Evolutionary conservation across 1,284 basidiomycete genomes (phyloP), one percentile per base, ranked within the genome.

Genomic region (Cutaneotrichosporon cutaneum): DNA sequence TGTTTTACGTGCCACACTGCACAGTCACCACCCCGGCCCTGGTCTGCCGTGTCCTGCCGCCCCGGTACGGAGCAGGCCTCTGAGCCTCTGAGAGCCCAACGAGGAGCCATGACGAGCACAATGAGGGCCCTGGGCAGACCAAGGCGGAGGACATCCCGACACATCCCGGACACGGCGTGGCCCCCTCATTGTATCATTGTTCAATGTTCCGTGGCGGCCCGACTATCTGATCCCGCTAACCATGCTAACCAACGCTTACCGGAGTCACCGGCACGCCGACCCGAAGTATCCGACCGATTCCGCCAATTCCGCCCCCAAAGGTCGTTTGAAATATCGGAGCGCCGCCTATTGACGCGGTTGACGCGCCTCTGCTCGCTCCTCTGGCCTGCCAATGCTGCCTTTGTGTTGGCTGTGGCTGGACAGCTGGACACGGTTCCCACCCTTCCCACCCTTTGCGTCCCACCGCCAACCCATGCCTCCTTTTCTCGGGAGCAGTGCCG

Each of bases 261-360:
- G 45, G 45, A 48, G 22, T 48, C 22, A 27, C 26, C 26, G 22
- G 45, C 45, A 24, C 45, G 24, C 21, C 24, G 13, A 13, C 13
- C 45, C 24, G 13, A 24, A 3, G 7, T 48, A 48, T 27, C 45
- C 45, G 45, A 21, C 27, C 51, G 39, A 42, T 42, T 16, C 9
- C 9, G 36, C 13, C 36, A 13, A n/a, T n/a, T n/a, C n/a, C n/a
- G n/a, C n/a, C n/a, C n/a, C n/a, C n/a, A n/a, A n/a, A n/a, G n/a
- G n/a, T n/a, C 24, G 26, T 50, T 50, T n/a, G 47, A 50, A 50
- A 50, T 50, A 16, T 11, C 47, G 47, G 47, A 50, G 47, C 47
- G 47, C 42, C 42, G 42, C 42, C 18, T 21, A n/a, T n/a, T n/a
- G n/a, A n/a, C n/a, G n/a, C 18, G 42, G n/a, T 7, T 21, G 21